Percentiles rank a stretch among this genome's conserved stretches.
Evolutionary conservation across 2,329 filamentous ascomycete genomes (phyloP).

Genomic region (Domatiomyces globalis): DNA sequence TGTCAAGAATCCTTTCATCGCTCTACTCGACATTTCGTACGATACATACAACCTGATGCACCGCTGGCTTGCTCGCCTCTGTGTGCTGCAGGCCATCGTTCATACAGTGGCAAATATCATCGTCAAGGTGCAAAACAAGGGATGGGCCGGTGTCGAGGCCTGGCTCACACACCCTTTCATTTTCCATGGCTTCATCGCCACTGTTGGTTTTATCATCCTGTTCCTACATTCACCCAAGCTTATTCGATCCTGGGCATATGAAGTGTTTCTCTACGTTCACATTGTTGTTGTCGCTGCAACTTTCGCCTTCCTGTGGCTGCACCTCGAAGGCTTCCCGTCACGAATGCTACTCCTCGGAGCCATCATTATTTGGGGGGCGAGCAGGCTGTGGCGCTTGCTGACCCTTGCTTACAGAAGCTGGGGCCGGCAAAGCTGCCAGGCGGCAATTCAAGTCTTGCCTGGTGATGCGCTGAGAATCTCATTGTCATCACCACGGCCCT

Average conservation of each 20-base stretch:
- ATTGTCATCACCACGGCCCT: conserved; percentile 51
- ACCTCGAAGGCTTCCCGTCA: conserved; percentile 58
- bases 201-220: conserved; percentile 50
- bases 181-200: conserved; percentile 29
- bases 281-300: conserved; percentile 57
- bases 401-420: conserved; percentile 54
- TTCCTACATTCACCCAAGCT: conserved; percentile 60
- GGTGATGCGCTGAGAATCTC: conserved; percentile 59
- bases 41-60: conserved; percentile 47
- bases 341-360: conserved; percentile 61
- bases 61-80: conserved; percentile 62
- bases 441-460: conserved; percentile 52
- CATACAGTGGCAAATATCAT: conserved; percentile 62
- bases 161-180: conserved; percentile 24
- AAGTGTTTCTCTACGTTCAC: conserved; percentile 83
- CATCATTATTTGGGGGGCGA: conserved; percentile 61
- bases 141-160: conserved; percentile 25
- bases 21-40: conserved; percentile 29
- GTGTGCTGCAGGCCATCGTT: conserved; percentile 53
- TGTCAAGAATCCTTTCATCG: conserved; percentile 31
- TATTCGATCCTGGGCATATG: conserved; percentile 86
- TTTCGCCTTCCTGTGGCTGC: conserved; percentile 62
- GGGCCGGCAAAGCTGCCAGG: conserved; percentile 41
- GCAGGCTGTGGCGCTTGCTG: conserved; percentile 50
- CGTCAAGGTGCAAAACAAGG: conserved; percentile 42